Conservation (phyloP, 2,329 filamentous ascomycete species). For the Talaromyces marneffei region DNA sequence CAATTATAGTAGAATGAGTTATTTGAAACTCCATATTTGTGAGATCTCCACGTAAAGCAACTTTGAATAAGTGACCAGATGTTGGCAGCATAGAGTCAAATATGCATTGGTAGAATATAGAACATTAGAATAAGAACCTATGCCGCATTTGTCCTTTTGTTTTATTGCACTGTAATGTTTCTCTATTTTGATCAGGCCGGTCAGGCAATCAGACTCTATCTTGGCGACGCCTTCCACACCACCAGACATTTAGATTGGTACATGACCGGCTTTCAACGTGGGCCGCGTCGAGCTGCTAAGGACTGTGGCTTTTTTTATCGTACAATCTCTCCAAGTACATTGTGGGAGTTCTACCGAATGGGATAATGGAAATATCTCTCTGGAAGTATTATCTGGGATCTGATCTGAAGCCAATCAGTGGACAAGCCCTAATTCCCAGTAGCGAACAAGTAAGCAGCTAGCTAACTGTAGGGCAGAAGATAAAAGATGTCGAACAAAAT, state of each 20-base stretch:
- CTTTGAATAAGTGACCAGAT: neutral
- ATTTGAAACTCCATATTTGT: neutral
- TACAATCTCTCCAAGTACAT: neutral
- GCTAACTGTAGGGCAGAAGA: neutral
- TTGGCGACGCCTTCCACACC: neutral
- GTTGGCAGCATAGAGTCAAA: neutral
- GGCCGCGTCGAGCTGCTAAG: neutral
- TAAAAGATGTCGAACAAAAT: neutral
- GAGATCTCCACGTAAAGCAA: neutral
- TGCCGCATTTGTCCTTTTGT: neutral
- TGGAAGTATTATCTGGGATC: neutral
- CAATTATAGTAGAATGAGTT: neutral
- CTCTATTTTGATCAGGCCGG: neutral
- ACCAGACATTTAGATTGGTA: neutral
- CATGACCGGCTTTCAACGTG: neutral
- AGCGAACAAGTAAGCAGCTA: neutral
- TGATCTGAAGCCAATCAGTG: neutral
- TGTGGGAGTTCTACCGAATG: neutral
- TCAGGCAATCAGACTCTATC: neutral
- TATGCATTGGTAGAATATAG: neutral
- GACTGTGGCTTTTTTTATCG: neutral
- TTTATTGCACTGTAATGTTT: neutral
- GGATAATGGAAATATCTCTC: neutral
- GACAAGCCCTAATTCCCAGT: neutral
- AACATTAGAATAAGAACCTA: neutral